Evolutionary conservation across 768 basidiomycete genomes (phyloP).

Genomic region (Holtermanniella nyarrowii): DNA sequence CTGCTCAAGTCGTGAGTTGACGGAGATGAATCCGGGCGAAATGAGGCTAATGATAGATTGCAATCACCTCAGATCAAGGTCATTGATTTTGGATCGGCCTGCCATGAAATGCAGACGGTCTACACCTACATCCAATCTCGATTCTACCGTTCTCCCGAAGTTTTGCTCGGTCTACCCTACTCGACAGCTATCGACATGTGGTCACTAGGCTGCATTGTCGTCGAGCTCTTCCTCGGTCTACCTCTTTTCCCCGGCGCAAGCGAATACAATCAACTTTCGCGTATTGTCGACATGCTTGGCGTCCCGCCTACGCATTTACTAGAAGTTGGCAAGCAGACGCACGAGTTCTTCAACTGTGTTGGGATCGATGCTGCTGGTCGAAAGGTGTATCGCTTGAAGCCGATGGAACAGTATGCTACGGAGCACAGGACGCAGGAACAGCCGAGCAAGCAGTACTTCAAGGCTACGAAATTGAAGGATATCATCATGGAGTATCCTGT

Average conservation of each 20-base stretch:
- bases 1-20: slow-evolving; percentile 77
- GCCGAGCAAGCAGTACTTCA: slow-evolving; percentile 98
- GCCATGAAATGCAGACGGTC: slow-evolving; percentile 97
- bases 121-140: slow-evolving; percentile 99
- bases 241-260: slow-evolving; percentile 97
- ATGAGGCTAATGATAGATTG: slow-evolving; percentile 54
- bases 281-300: slow-evolving; percentile 97
- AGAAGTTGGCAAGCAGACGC: slow-evolving; percentile 88
- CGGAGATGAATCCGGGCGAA: too few species aligned
- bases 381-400: slow-evolving; percentile 70
- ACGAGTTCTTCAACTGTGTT: slow-evolving; percentile 75
- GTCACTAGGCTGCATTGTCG: slow-evolving; percentile 96
- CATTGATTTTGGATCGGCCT: slow-evolving; percentile 97
- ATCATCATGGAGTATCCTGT: slow-evolving; percentile 95
- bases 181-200: slow-evolving; percentile 97
- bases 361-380: slow-evolving; percentile 63
- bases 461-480: slow-evolving; percentile 81
- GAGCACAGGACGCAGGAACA: slow-evolving; percentile 95
- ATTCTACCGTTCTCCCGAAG: slow-evolving; percentile 97
- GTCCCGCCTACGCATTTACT: slow-evolving; percentile 86
- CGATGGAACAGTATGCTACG: slow-evolving; percentile 84
- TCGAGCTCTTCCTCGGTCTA: slow-evolving; percentile 90
- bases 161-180: slow-evolving; percentile 86
- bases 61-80: slow-evolving; percentile 98
- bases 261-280: slow-evolving; percentile 95